Evolutionary conservation across 495 filamentous ascomycete genomes (phyloP).

Genomic region (Aspergillus hancockii): DNA sequence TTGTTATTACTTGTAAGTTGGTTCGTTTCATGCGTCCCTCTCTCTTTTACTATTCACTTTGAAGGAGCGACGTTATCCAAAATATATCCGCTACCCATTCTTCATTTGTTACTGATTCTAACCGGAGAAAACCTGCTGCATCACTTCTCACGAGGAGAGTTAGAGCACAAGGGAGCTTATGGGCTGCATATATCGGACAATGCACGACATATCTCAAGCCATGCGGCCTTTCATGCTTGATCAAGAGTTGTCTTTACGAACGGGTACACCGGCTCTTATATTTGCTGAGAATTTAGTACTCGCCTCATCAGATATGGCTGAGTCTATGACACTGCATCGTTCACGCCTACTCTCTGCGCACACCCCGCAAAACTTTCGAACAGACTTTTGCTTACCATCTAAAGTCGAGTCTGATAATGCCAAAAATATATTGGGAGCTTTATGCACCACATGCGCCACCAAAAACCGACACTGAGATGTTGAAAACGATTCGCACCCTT

Average conservation of each 20-base stretch:
- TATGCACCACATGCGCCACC: background rate
- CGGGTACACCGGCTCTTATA: background rate
- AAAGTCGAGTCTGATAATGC: background rate
- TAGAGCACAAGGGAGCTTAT: background rate
- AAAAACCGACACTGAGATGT: background rate
- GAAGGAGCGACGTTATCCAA: background rate
- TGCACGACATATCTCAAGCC: background rate
- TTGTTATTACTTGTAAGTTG: background rate
- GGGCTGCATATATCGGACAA: background rate
- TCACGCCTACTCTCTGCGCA: background rate
- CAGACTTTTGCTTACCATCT: background rate
- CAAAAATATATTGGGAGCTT: background rate
- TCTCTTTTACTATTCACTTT: background rate
- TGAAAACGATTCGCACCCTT: background rate
- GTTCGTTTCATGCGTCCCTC: background rate
- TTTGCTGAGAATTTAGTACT: background rate
- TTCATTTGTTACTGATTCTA: background rate
- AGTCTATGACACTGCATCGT: background rate
- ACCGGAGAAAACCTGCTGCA: background rate
- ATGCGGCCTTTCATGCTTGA: background rate
- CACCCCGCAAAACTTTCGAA: background rate
- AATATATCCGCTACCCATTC: background rate
- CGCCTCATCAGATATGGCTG: no score
- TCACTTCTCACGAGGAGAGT: background rate
- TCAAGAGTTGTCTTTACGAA: background rate